Evolutionary conservation across 805 yeast genomes (phyloP), one percentile per base, ranked within the genome.

Genomic region (Pichia nanzhaoensis): DNA sequence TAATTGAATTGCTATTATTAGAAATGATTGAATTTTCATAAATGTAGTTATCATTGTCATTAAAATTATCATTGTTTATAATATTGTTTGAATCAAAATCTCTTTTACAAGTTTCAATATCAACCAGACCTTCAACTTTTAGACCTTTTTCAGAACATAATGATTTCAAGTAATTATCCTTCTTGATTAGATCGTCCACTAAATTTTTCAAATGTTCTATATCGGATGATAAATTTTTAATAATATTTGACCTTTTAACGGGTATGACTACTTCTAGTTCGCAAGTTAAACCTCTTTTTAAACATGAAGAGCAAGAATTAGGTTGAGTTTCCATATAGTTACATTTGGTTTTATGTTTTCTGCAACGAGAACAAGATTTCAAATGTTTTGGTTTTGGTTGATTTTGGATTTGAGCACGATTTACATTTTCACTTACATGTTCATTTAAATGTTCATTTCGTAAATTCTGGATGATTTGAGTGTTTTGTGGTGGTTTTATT

Each of bases 271-370:
- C 66, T 51, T 79, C 85, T 37, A 80, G 64, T 37, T 70, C 69
- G 55, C 88, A 82, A 22, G 63, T 61, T 18, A 74, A 53, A 16
- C 75, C 75, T 47, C 73, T 69, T 56, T 72, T 76, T 5, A 65
- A 51, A 57, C 88, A 82, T 27, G 75, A 69, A 3, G 80, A 59
- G 54, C 88, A 82, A 0, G 84, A 74, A 20, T 61, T 56, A 3
- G 87, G 86, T 31, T 67, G 60, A 14, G 77, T 73, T 20, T 56
- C 55, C 13, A 62, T 51, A 12, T 81, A 81, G 55, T 81, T 82
- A 60, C 88, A 82, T 54, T 73, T 78, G 16, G 81, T 79, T 58
- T 82, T 82, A 53, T 79, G 82, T 54, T 75, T 75, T 31, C 87
- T 68, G 59, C 88, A 82, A 28, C 83, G 66, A 4, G 74, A 68